Evolutionary conservation across 2,329 filamentous ascomycete genomes (phyloP), one percentile per base, ranked within the genome.

Genomic region (Tolypocladium tropicale): DNA sequence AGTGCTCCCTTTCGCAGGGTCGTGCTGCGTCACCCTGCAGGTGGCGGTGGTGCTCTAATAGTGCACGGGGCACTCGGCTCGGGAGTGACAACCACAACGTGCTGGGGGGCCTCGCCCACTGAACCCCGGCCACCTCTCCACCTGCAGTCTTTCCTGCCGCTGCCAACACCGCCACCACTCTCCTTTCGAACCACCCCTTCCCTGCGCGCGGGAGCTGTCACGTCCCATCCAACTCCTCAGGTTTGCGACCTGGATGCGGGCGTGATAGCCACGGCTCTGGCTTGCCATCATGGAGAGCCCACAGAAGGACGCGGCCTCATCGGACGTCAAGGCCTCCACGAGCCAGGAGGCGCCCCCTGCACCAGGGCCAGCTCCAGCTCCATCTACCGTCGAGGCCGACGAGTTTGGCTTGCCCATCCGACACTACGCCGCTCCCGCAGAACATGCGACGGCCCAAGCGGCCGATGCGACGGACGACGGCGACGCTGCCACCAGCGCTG

Each of bases 321-420:
- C 56, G 61, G 63, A 58, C 59, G 59, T 46, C 51, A 28, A 49
- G 25, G 52, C 52, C 52, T 33, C 54, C 56, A 57, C 50, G 39
- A 33, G 52, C 52, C 52, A 48, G 4, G 51, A 37, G n/a, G 9
- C 53, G 18, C 61, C 58, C 64, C 68, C 65, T 63, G 62, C 68
- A 68, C 63, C 63, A 58, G 55, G 61, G 60, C 60, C 58, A 46
- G 54, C 50, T 10, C 52, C 60, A 64, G 56, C 56, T 58, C 61
- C 66, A 59, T 62, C 65, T 58, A 65, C 43, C 25, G 54, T 65
- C 53, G 82, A 86, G 64, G 72, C 84, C 57, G 86, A 90, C 68
- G 86, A 90, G 61, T 90, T 89, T 67, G 86, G 86, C 53, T 72
- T 90, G 60, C 85, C 85, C 21, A 78, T 86, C 59, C 77, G 76